A percentile compares a stretch with the other conserved stretches of the same genome.
Conservation (phyloP, 345 rosid species). For the Gossypium mustelinum region DNA sequence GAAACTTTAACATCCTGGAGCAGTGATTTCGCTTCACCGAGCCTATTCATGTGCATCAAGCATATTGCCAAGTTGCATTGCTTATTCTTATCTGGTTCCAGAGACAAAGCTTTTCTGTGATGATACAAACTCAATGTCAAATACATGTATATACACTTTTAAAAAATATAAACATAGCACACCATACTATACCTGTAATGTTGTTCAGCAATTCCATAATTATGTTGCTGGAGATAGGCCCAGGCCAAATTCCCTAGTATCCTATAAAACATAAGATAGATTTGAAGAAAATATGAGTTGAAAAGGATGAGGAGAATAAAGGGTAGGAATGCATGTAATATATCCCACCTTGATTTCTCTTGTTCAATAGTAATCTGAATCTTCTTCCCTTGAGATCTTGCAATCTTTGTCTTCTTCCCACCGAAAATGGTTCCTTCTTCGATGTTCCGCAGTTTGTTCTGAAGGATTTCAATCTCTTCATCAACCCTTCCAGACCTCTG, state of each 20-base stretch:
- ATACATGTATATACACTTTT: not conserved
- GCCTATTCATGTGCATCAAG: constrained; percentile 63
- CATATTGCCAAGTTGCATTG: constrained; percentile 71
- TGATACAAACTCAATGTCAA: not conserved
- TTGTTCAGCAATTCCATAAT: constrained; percentile 73
- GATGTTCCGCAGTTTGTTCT: constrained; percentile 49
- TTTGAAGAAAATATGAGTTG: not conserved
- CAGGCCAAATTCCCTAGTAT: constrained; percentile 81
- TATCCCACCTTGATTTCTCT: constrained; percentile 59
- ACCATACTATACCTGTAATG: constrained; percentile 46
- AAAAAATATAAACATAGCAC: not conserved
- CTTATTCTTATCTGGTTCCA: constrained; percentile 71
- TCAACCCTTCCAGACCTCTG: constrained; percentile 80
- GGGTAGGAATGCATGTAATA: not conserved
- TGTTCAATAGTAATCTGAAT: constrained; percentile 58
- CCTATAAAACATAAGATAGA: constrained; percentile 31
- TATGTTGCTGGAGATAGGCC: constrained; percentile 71
- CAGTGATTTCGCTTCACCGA: constrained; percentile 62
- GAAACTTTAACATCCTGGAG: constrained; percentile 47
- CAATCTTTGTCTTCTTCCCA: constrained; percentile 48
- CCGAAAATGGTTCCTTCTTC: constrained; percentile 56
- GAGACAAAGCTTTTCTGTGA: constrained; percentile 55
- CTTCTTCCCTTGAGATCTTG: constrained; percentile 72
- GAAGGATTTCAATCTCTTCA: constrained; percentile 78
- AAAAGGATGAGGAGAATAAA: not conserved